Conservation (phyloP, 208 protist species). For the Paratrypanosoma confusum region DNA sequence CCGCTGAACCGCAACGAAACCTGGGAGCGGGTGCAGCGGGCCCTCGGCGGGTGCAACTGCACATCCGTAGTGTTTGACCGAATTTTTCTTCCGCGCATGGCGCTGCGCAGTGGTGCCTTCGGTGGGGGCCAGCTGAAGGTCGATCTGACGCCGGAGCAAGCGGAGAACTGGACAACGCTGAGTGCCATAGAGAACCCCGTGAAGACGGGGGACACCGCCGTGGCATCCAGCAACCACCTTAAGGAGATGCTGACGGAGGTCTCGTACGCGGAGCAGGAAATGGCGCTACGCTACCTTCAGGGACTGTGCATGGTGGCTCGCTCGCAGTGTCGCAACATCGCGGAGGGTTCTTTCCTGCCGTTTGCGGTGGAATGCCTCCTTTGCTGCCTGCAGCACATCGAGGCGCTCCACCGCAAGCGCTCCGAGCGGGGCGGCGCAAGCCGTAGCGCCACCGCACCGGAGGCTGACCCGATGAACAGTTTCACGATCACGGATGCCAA, state of each 20-base stretch:
- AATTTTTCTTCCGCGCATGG: slow-evolving; percentile 33
- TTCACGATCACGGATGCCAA: no score
- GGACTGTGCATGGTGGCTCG: slow-evolving; percentile 58
- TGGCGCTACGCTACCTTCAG: slow-evolving; percentile 73
- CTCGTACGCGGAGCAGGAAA: slow-evolving; percentile 72
- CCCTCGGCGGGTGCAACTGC: slow-evolving; percentile 41
- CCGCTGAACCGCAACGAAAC: slow-evolving; percentile 17
- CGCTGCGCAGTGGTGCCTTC: slow-evolving; percentile 22
- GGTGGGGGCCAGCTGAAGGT: slow-evolving; percentile 19
- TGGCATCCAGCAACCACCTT: slow-evolving; percentile 11
- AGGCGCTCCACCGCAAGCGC: slow-evolving; percentile 36
- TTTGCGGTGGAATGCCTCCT: slow-evolving; percentile 72
- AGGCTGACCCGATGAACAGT: no score
- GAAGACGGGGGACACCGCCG: not conserved
- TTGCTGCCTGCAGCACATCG: slow-evolving; percentile 72
- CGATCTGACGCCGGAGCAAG: slow-evolving; percentile 14
- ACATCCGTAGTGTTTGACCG: slow-evolving; percentile 47
- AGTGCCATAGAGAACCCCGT: not conserved
- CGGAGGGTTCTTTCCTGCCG: slow-evolving; percentile 52
- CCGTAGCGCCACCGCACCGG: no score
- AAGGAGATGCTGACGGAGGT: slow-evolving; percentile 35
- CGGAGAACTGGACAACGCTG: slow-evolving; percentile 27
- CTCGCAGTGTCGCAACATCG: slow-evolving; percentile 58
- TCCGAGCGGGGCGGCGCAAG: slow-evolving; percentile 13
- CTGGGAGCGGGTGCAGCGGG: slow-evolving; percentile 54